phyloP scores from a whole-genome alignment of 345 rosid species.

The Luvunga scandens region DNA sequence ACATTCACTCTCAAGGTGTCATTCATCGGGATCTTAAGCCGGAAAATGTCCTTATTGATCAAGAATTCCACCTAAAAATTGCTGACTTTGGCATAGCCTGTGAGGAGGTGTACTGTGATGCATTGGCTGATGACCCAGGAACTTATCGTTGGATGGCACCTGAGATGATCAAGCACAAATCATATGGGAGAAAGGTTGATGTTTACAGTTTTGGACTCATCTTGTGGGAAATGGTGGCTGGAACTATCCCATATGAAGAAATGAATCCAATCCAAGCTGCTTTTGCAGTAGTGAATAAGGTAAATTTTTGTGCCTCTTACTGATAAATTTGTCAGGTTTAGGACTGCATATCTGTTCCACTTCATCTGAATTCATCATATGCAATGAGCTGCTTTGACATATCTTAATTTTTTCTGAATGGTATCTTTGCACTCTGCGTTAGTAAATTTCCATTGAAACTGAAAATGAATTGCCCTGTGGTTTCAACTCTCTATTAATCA shows the following conservation, averaged over 20 bases:
- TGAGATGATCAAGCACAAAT: slow-evolving; percentile 91
- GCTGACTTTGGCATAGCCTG: slow-evolving; percentile 99
- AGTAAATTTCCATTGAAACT: not conserved
- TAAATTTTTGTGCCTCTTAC: slow-evolving; percentile 6
- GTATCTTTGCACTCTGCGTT: not conserved
- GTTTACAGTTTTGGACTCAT: slow-evolving; percentile 95
- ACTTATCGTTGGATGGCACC: slow-evolving; percentile 99
- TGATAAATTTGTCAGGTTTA: not conserved
- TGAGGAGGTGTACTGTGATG: slow-evolving; percentile 79
- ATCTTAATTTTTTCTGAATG: not conserved
- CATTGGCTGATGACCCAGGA: slow-evolving; percentile 91
- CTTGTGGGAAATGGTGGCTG: slow-evolving; percentile 96
- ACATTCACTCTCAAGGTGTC: slow-evolving; percentile 78
- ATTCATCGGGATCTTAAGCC: slow-evolving; percentile 99
- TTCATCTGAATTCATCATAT: not conserved
- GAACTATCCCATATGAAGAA: slow-evolving; percentile 88
- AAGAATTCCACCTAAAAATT: slow-evolving; percentile 69
- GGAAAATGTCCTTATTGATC: slow-evolving; percentile 75
- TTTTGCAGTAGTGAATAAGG: slow-evolving; percentile 98
- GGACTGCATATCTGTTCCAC: not conserved
- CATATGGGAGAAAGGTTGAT: slow-evolving; percentile 83
- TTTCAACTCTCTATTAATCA: not conserved
- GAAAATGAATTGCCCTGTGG: not conserved
- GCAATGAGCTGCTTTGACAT: not conserved
- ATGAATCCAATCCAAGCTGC: slow-evolving; percentile 99